Percentiles rank a stretch among this genome's conserved stretches.
Evolutionary conservation across 441 rosid genomes (phyloP).

Genomic region (Daphne laureola): DNA sequence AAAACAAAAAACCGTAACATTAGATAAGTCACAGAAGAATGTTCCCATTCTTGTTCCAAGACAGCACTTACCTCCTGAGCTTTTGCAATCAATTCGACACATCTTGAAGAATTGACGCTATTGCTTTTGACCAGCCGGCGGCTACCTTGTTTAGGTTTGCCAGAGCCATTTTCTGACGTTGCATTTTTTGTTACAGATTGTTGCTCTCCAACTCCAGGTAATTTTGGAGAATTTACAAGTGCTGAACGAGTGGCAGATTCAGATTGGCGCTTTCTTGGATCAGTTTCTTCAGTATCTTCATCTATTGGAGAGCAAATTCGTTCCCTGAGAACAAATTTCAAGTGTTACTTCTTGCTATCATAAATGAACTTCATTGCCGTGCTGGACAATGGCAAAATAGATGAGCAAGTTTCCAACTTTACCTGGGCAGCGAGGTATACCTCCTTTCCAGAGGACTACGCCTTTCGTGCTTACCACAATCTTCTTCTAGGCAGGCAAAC

Average conservation of each 20-base stretch:
- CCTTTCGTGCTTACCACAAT: conserved; percentile 47
- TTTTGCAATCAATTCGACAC: conserved; percentile 39
- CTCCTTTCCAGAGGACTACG: conserved; percentile 58
- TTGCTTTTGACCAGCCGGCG: conserved; percentile 69
- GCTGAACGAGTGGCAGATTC: conserved; percentile 37
- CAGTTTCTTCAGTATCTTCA: conserved; percentile 36
- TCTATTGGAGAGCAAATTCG: conserved; percentile 48
- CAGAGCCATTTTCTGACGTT: conserved; percentile 31
- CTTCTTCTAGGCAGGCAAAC: conserved; percentile 90
- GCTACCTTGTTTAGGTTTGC: conserved; percentile 35
- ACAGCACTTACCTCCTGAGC: conserved; percentile 20
- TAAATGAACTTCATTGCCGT: neutral
- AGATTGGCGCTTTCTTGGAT: conserved; percentile 26
- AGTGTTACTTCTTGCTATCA: conserved; percentile 1
- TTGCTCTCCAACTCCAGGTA: conserved; percentile 21
- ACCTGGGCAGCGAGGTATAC: conserved; percentile 95
- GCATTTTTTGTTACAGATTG: conserved; percentile 28
- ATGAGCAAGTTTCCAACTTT: conserved; percentile 8
- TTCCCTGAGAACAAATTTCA: conserved; percentile 38
- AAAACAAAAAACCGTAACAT: neutral
- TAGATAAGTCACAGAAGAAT: neutral
- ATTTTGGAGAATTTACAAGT: conserved; percentile 38
- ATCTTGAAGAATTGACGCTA: conserved; percentile 76
- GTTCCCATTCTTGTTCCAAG: too few relatives aligned
- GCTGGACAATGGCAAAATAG: conserved; percentile 5